Evolutionary conservation across 179 eudicot genomes (phyloP), one percentile per base, ranked within the genome.

Genomic region (Corrigiola litoralis): DNA sequence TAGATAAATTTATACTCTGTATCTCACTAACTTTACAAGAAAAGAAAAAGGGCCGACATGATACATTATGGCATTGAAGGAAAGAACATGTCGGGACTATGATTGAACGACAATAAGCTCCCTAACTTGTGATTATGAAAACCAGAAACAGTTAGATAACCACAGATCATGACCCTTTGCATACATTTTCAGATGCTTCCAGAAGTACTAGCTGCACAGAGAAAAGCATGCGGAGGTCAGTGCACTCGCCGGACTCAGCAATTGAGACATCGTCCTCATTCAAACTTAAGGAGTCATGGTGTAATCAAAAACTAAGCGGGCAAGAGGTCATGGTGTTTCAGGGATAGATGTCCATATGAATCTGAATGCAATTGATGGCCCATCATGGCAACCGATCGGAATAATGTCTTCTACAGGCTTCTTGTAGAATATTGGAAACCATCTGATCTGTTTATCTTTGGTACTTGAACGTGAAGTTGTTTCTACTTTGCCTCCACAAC

Each of bases 401-500:
- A 31, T 5, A 59, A 41, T 9, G 36, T 4, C 12, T 55, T 32
- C 60, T 16, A 41, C 24, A 44, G 4, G 52, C 27, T 38, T 6
- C 8, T 45, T 6, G 25, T 55, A 23, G 41, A 32, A 6, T 20
- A 5, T 17, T 55, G n/a, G 2, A 8, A 11, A 11, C 23, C 31
- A 7, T 50, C 3, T 59, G 49, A 24, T 27, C 18, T 40, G 32
- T 31, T 21, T 23, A 23, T 38, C 63, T 23, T 14, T 23, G 1
- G 34, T n/a, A 60, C 28, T 17, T 44, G 23, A 44, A 23, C 27
- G 28, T 28, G 14, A 18, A 16, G 34, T 16, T 21, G 36, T 44
- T 34, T 50, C 71, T 76, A 76, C 36, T 57, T 61, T 10, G 72
- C 61, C 65, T 71, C 69, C 44, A 62, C 62, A 24, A 76, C 61